A percentile compares a stretch with the other conserved stretches of the same genome.
phyloP scores from a whole-genome alignment of 306 rosid genomes.

The Adenanthera pavonina region DNA sequence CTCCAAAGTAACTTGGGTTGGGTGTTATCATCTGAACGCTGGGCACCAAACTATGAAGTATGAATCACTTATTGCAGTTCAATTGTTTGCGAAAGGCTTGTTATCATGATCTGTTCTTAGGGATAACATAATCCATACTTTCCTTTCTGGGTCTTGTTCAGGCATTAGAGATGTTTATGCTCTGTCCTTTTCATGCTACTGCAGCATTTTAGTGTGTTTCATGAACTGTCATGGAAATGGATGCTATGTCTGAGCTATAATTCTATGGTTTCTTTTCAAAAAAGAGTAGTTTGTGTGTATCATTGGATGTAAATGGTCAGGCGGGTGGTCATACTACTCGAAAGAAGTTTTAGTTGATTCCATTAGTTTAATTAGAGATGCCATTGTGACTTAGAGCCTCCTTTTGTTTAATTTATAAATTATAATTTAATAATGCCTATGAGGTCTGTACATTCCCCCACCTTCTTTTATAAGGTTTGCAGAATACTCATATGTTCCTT shows the following conservation, averaged over 20 bases:
- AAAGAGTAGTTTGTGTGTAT: not conserved
- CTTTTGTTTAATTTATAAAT: not conserved
- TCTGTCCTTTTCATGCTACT: not conserved
- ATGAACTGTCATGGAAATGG: conserved; percentile 2
- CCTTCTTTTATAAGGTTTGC: not conserved
- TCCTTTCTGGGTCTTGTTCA: not conserved
- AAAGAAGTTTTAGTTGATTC: conserved; percentile 14
- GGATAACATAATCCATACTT: not conserved
- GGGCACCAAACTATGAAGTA: conserved; percentile 4
- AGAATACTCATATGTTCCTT: conserved; percentile 21
- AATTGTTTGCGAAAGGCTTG: not conserved
- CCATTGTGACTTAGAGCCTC: not conserved
- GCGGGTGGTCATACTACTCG: conserved; percentile 11
- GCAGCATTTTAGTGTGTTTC: not conserved
- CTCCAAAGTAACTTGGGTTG: not conserved
- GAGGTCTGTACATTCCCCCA: not conserved
- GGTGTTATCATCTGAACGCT: not conserved
- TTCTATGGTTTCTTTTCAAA: conserved; percentile 1
- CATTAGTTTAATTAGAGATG: conserved; percentile 26
- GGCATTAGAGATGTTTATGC: not conserved
- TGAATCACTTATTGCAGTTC: not conserved
- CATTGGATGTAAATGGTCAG: conserved; percentile 4
- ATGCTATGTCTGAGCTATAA: conserved; percentile 15
- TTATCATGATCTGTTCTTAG: not conserved
- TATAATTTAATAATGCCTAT: not conserved